Percentiles rank a stretch among this genome's conserved stretches.
phyloP scores from a whole-genome alignment of 108 stramenopile genomes.

The Aurantiochytrium sp. region DNA sequence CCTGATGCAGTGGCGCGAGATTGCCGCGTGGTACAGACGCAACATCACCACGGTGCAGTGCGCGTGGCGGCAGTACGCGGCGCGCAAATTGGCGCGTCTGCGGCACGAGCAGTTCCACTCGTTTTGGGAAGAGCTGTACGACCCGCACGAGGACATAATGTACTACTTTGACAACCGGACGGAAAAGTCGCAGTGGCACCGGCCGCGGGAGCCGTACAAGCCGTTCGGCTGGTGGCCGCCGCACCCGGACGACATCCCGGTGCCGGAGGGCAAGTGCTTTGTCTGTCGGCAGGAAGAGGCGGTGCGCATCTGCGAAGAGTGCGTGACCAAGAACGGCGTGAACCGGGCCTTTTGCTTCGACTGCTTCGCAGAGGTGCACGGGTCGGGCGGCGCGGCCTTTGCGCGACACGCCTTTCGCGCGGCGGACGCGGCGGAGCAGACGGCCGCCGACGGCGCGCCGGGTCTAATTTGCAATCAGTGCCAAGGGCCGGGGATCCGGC shows the following conservation, averaged over 20 bases:
- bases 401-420: not conserved
- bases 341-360: conserved; percentile 1
- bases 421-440: not conserved
- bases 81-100: not conserved
- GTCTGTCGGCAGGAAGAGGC: not conserved
- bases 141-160: not conserved
- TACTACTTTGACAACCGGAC: conserved; percentile 8
- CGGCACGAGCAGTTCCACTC: not conserved
- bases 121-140: not conserved
- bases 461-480: not conserved
- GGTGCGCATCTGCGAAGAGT: not conserved
- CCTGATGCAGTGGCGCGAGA: not conserved
- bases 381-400: not conserved
- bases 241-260: conserved; percentile 9
- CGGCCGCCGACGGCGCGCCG: not conserved
- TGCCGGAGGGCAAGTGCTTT: conserved; percentile 7
- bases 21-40: not conserved
- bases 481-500: not conserved
- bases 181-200: not conserved
- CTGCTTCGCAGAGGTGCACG: conserved; percentile 24
- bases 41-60: not conserved
- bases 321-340: not conserved
- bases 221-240: conserved; percentile 26
- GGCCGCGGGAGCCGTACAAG: conserved; percentile 4
- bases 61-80: not conserved